Evolutionary conservation across 2,329 filamentous ascomycete genomes (phyloP), one percentile per base, ranked within the genome.

Genomic region (Bimuria novae-zelandiae): DNA sequence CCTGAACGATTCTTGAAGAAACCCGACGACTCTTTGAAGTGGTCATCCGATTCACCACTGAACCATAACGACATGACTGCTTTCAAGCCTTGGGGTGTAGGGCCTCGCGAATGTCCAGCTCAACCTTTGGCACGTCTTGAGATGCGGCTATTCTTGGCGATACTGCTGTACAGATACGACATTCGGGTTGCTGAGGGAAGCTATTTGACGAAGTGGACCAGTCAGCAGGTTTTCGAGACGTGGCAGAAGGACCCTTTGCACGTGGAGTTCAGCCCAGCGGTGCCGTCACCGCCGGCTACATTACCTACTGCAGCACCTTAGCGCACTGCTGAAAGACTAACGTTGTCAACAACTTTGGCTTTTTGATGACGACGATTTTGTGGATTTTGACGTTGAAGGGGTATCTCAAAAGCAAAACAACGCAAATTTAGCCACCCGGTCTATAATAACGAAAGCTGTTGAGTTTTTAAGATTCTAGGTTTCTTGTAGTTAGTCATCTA

Each of bases 361-460:
- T 30, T 30, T 7, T 30, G 51, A 23, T 68, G 63, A 4, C 51
- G 60, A 2, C 68, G 48, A 16, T 58, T 59, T 14, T 55, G 62
- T 7, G 64, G 67, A 10, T 68, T 52, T 2, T 59, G 41, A 7
- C 61, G 57, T 23, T 62, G 62, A 1, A 68, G 54, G 1, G 60
- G 55, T 16, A 51, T 51, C 21, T 48, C 27, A 30, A 12, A 30
- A 7, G 27, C 12, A 30, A 7, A 30, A 30, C n/a, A n/a, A n/a
- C n/a, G n/a, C n/a, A n/a, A n/a, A n/a, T n/a, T n/a, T n/a, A n/a
- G n/a, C n/a, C n/a, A n/a, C n/a, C n/a, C n/a, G n/a, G n/a, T n/a
- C n/a, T n/a, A n/a, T n/a, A n/a, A n/a, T n/a, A n/a, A n/a, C n/a
- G n/a, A n/a, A n/a, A n/a, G n/a, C n/a, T n/a, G n/a, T n/a, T n/a